A percentile compares a stretch with the other conserved stretches of the same genome.
Conservation (phyloP, 352 stramenopile species). For the Globisporangium middletonii region DNA sequence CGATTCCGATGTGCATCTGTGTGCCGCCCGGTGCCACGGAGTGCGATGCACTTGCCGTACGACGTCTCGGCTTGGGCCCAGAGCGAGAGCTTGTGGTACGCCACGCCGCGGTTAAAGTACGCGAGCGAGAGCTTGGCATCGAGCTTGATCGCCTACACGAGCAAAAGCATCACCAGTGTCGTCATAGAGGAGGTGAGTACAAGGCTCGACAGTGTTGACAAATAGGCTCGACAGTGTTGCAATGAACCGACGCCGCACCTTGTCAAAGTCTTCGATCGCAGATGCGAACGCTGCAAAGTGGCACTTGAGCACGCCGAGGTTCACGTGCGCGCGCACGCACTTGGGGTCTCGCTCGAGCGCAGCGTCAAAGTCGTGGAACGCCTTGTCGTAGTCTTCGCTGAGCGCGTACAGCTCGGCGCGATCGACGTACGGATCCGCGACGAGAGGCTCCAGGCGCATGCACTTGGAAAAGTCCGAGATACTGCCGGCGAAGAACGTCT, state of each 20-base stretch:
- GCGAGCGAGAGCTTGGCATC: slow-evolving; percentile 29
- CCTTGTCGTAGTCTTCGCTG: slow-evolving; percentile 50
- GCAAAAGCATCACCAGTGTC: too few relatives aligned
- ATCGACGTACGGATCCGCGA: slow-evolving; percentile 60
- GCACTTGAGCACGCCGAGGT: slow-evolving; percentile 70
- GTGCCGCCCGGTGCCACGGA: slow-evolving; percentile 30
- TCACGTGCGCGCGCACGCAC: slow-evolving; percentile 47
- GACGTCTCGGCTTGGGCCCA: slow-evolving; percentile 58
- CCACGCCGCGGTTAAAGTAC: slow-evolving; percentile 64
- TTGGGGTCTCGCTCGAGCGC: slow-evolving; percentile 47
- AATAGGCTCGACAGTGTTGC: background rate
- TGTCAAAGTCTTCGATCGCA: slow-evolving; percentile 66
- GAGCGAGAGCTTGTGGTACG: slow-evolving; percentile 65
- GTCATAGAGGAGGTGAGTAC: background rate
- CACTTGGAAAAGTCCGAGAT: slow-evolving; percentile 57
- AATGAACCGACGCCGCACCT: slow-evolving; percentile 3
- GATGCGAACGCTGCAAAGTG: slow-evolving; percentile 58
- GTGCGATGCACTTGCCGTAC: slow-evolving; percentile 44
- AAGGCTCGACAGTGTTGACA: background rate
- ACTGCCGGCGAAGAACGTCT: slow-evolving; percentile 37
- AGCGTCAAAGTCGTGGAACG: slow-evolving; percentile 52
- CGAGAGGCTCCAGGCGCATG: slow-evolving; percentile 48
- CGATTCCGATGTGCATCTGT: slow-evolving; percentile 61
- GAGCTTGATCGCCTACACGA: slow-evolving; percentile 29
- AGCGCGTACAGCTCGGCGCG: slow-evolving; percentile 60